Conservation (phyloP, 208 protist genomes). For the Zelonia costaricensis region DNA sequence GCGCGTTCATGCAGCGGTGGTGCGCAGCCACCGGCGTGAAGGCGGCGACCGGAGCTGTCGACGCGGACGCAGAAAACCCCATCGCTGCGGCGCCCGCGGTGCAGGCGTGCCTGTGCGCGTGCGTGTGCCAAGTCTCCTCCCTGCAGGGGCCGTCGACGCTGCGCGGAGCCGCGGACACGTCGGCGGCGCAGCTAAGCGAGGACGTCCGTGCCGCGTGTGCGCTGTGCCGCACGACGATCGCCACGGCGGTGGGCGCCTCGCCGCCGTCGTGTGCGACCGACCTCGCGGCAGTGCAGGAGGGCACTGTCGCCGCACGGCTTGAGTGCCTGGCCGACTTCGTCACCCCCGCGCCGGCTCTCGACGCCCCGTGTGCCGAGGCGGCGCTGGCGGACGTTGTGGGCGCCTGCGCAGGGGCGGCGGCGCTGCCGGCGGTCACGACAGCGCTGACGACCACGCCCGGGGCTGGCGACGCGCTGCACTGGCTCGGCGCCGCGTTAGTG, state of each 20-base stretch:
- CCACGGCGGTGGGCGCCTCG: neutral
- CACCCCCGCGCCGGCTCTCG: neutral
- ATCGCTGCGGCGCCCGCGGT: neutral
- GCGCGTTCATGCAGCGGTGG: conserved; percentile 24
- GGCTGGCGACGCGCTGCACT: conserved; percentile 14
- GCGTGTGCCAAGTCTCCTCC: conserved; percentile 16
- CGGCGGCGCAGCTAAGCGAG: conserved; percentile 22
- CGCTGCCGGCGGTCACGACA: neutral
- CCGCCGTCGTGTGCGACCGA: neutral
- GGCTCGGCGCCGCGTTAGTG: conserved; percentile 18
- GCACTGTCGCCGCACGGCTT: neutral
- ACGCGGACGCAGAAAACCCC: neutral
- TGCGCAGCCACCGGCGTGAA: neutral
- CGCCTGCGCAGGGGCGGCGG: neutral
- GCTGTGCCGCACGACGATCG: neutral
- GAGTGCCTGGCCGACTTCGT: neutral
- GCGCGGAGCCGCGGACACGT: conserved; percentile 17
- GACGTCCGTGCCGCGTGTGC: conserved; percentile 5
- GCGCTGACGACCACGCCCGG: conserved; percentile 1
- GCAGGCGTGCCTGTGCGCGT: conserved; percentile 17
- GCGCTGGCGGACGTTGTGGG: conserved; percentile 6
- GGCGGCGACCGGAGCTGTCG: neutral
- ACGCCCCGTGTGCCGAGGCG: conserved; percentile 7
- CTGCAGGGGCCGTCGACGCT: conserved; percentile 7
- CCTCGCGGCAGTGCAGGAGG: neutral